Percentiles rank a stretch among this genome's conserved stretches.
Evolutionary conservation across 2,329 filamentous ascomycete genomes (phyloP).

Genomic region (Calonectria pseudoturangicola): DNA sequence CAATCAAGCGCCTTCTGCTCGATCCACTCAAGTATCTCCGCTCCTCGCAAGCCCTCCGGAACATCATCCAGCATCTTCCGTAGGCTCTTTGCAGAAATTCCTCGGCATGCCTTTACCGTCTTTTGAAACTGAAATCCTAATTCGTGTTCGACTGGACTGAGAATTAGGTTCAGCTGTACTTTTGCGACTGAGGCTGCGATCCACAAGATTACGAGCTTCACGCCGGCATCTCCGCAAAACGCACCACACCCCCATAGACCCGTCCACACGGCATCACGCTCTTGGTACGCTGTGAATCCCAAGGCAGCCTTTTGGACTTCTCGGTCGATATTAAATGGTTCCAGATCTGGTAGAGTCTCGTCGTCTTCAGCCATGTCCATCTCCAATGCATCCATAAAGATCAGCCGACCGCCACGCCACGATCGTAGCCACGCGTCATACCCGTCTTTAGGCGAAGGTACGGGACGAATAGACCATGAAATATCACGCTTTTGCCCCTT

Average conservation of each 20-base stretch:
- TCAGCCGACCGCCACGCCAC: slow-evolving; percentile 54
- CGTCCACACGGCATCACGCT: slow-evolving; percentile 48
- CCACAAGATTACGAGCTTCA: slow-evolving; percentile 58
- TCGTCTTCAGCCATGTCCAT: slow-evolving; percentile 54
- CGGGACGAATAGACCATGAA: slow-evolving; percentile 43
- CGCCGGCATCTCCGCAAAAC: slow-evolving; percentile 58
- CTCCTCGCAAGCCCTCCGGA: slow-evolving; percentile 33
- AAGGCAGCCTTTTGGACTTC: slow-evolving; percentile 57
- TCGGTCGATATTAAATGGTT: slow-evolving; percentile 51
- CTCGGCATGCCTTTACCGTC: slow-evolving; percentile 29
- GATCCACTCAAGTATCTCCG: slow-evolving; percentile 45
- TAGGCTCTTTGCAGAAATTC: slow-evolving; percentile 2
- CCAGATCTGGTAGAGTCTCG: slow-evolving; percentile 53
- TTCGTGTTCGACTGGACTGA: slow-evolving; percentile 46
- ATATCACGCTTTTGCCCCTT: slow-evolving; percentile 57
- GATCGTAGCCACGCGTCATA: slow-evolving; percentile 10
- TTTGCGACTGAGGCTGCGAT: slow-evolving; percentile 55
- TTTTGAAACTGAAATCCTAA: slow-evolving; percentile 42
- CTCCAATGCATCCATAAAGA: slow-evolving; percentile 62
- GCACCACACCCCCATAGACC: slow-evolving; percentile 61
- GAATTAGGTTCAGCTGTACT: slow-evolving; percentile 46
- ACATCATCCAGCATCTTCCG: slow-evolving; percentile 37
- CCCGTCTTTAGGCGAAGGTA: not conserved
- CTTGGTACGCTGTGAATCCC: slow-evolving; percentile 52
- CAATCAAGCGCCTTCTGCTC: not conserved